phyloP scores from a whole-genome alignment of 495 filamentous ascomycete species.

The Neurospora cerealis region DNA sequence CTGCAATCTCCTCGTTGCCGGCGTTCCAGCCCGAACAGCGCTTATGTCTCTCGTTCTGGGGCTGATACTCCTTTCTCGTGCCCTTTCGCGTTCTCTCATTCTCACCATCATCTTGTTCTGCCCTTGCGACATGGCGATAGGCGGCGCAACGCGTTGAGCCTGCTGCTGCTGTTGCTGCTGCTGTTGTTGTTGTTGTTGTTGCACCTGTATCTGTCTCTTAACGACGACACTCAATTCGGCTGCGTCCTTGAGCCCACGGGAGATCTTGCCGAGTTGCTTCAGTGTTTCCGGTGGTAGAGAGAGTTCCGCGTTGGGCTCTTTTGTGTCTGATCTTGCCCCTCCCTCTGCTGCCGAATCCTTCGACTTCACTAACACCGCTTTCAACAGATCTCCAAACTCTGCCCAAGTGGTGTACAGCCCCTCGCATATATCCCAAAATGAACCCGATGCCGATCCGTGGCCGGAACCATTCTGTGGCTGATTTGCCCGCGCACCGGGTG shows the following conservation, averaged over 20 bases:
- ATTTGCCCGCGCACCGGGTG: neutral
- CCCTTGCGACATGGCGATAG: neutral
- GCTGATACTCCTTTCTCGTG: neutral
- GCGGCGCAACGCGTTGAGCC: neutral
- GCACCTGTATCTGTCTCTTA: neutral
- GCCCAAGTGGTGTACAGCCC: constrained; percentile 61
- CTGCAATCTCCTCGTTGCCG: neutral
- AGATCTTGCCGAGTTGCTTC: constrained; percentile 59
- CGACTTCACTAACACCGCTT: constrained; percentile 40
- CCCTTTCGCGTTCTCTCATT: neutral
- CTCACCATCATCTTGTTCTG: neutral
- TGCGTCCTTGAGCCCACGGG: constrained; percentile 63
- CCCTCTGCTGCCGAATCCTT: constrained; percentile 11
- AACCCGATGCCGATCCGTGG: constrained; percentile 40
- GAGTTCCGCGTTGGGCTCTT: constrained; percentile 10
- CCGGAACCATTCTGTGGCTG: constrained; percentile 15
- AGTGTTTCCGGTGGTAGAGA: constrained; percentile 52
- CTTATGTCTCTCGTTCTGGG: neutral
- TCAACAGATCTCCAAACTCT: constrained; percentile 59
- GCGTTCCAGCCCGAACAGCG: neutral
- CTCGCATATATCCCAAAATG: constrained; percentile 73
- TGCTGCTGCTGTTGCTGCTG: neutral
- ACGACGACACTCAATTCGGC: constrained; percentile 52
- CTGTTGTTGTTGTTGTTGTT: neutral
- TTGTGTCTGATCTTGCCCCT: neutral